phyloP scores from a whole-genome alignment of 129 eudicot genomes.

The Cynara cardunculus region DNA sequence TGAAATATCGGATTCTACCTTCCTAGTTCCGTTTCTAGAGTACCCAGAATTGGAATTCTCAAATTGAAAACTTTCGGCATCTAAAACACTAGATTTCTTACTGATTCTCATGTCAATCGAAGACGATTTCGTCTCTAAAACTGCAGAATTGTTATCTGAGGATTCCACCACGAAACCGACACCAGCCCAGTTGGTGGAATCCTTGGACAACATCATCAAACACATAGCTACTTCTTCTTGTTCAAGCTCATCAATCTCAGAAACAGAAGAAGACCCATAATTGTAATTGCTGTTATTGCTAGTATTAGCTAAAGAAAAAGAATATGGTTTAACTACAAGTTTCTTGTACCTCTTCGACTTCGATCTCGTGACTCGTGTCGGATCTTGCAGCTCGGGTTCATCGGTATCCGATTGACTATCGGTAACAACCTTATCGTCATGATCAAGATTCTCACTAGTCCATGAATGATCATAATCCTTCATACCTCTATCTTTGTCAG shows the following conservation, averaged over 20 bases:
- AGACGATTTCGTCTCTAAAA: slow-evolving; percentile 64
- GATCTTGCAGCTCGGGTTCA: slow-evolving; percentile 34
- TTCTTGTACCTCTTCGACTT: slow-evolving; percentile 53
- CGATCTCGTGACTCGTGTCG: slow-evolving; percentile 43
- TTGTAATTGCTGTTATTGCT: slow-evolving; percentile 19
- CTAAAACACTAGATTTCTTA: slow-evolving; percentile 30
- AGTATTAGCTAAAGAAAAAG: slow-evolving; percentile 30
- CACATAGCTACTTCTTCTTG: slow-evolving; percentile 75
- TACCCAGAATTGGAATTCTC: slow-evolving; percentile 64
- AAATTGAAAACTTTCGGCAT: slow-evolving; percentile 40
- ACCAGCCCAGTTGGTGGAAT: slow-evolving; percentile 50
- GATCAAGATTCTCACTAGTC: slow-evolving; percentile 57
- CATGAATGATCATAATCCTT: slow-evolving; percentile 65
- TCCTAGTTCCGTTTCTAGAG: slow-evolving; percentile 41
- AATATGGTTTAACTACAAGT: slow-evolving; percentile 30
- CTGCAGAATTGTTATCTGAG: slow-evolving; percentile 77
- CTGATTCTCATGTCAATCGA: slow-evolving; percentile 37
- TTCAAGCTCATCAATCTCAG: slow-evolving; percentile 71
- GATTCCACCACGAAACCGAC: slow-evolving; percentile 64
- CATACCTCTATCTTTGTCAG: slow-evolving; percentile 60
- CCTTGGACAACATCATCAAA: slow-evolving; percentile 91
- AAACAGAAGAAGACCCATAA: slow-evolving; percentile 53
- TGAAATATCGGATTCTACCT: slow-evolving; percentile 61
- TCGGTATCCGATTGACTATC: slow-evolving; percentile 61
- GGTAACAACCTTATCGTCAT: slow-evolving; percentile 29